A percentile compares a stretch with the other conserved stretches of the same genome.
Evolutionary conservation across 192 early-diverging fungal genomes (phyloP).

Genomic region (Coemansia sp.): DNA sequence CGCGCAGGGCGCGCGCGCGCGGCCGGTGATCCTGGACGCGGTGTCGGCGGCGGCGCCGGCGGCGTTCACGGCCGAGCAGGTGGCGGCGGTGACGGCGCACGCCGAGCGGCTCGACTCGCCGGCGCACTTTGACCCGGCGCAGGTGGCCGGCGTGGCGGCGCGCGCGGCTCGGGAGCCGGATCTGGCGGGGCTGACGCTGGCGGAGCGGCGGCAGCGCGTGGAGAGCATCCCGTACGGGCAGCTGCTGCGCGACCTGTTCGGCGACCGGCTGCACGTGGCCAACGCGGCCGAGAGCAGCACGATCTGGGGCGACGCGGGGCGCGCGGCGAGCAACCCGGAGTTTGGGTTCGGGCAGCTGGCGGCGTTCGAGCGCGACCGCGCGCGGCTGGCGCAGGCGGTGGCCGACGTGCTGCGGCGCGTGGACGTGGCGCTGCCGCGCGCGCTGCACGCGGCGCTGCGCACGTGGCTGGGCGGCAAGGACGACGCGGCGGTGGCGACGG

Average conservation of each 20-base stretch:
- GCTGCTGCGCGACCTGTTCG: conserved; percentile 76
- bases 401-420: conserved; percentile 56
- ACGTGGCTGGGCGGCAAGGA: conserved; percentile 63
- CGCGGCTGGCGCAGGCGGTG: conserved; percentile 61
- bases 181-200: conserved; percentile 22
- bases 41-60: conserved; percentile 22
- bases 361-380: conserved; percentile 63
- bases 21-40: conserved; percentile 39
- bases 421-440: conserved; percentile 44
- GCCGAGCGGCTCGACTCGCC: conserved; percentile 18
- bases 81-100: conserved; percentile 22
- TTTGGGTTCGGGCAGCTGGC: conserved; percentile 81
- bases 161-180: conserved; percentile 9
- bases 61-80: conserved; percentile 16
- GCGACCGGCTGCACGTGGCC: conserved; percentile 68
- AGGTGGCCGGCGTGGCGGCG: conserved; percentile 17
- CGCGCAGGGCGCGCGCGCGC: conserved; percentile 25
- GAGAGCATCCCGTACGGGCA: conserved; percentile 76
- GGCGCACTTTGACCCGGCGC: conserved; percentile 40
- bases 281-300: conserved; percentile 70
- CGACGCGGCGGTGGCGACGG: conserved; percentile 55
- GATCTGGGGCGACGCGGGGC: conserved; percentile 62
- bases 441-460: conserved; percentile 58
- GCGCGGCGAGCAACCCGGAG: conserved; percentile 66
- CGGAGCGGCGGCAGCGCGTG: conserved; percentile 39